Base-by-base conservation (phyloP, 2,329 filamentous ascomycete genomes). In the Fusarium sp. region DNA sequence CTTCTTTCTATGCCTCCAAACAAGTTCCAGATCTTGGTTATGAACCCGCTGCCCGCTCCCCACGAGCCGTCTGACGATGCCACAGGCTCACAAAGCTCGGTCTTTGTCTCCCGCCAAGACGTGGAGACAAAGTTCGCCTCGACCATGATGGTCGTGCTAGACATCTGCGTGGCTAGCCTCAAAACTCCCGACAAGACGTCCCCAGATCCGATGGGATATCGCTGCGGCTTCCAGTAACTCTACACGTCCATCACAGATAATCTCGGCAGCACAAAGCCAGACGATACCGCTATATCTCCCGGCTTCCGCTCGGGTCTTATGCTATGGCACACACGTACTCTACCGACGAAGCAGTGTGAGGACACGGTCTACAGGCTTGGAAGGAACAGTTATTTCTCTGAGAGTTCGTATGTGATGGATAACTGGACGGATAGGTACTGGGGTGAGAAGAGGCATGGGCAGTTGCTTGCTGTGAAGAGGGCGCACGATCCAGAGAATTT, bases 361-460 rank as follows among this genome's bases (percentile, higher is more conserved):
- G 47, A 63, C 4, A 65, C 61, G 10, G 45, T 65, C 16, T 63
- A 65, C 7, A 62, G 63, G 39, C 45, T 65, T 39, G 61, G 58
- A 0, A 8, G 38, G 15, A 54, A 63, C 33, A 63, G 57, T 8
- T 65, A 63, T 26, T 63, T 65, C 39, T 65, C 61, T 3, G 58
- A 65, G 39, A 65, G 61, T n/a, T 65, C 47, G 2, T 63, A 62
- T 30, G 61, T 65, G 6, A 62, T 65, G 47, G 45, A 65, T 26
- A 65, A 65, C 2, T 65, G 58, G 61, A 65, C 61, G 2, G 26
- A 16, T 2, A 62, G 57, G 16, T 65, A 65, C 22, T 65, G 61
- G 61, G 47, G 58, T 1, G 16, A 65, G 16, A 54, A 47, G 28
- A 54, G 4, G 20, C 35, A 65, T 7, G 20, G 39, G 39, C 61